These are phyloP conservation scores for Ceratocystis huliohia DNA, from an alignment of 2,329 filamentous ascomycete species.

Conservation along the genomic window DNA sequence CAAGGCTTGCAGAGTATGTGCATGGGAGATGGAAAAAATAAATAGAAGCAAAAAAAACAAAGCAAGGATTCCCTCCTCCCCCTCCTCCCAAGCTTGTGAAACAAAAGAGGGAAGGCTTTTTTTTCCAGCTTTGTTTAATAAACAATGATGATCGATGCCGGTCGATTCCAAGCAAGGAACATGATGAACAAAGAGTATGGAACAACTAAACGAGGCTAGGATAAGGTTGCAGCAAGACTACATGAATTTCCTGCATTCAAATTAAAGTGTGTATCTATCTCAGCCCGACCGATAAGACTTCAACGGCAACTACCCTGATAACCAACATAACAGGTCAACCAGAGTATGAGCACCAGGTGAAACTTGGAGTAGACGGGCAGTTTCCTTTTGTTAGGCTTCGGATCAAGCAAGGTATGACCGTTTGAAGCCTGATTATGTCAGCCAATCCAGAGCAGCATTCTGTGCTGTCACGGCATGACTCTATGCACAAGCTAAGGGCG, in stretches of 20 bases:
- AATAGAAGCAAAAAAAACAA: conserved; percentile 3
- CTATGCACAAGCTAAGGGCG: background rate
- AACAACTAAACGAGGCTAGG: background rate
- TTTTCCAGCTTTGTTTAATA: too few relatives aligned
- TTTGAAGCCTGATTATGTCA: conserved; percentile 8
- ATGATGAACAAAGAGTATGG: too few relatives aligned
- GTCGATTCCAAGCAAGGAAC: too few relatives aligned
- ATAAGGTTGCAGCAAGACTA: background rate
- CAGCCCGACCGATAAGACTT: background rate
- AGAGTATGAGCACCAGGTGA: background rate
- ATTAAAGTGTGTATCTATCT: background rate
- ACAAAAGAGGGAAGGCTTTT: background rate
- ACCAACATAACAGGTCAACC: background rate
- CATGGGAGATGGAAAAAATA: background rate
- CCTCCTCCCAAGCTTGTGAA: background rate
- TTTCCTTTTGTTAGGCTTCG: background rate
- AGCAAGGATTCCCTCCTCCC: background rate
- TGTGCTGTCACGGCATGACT: background rate
- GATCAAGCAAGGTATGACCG: background rate
- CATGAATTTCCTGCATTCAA: background rate
- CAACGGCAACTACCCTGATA: background rate
- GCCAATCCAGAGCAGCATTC: background rate
- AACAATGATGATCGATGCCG: too few relatives aligned
- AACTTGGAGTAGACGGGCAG: background rate
- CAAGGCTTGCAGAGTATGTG: background rate